Evolutionary conservation across 75 land plant genomes (phyloP), one percentile per base, ranked within the genome.

Genomic region (Gnetum montanum): DNA sequence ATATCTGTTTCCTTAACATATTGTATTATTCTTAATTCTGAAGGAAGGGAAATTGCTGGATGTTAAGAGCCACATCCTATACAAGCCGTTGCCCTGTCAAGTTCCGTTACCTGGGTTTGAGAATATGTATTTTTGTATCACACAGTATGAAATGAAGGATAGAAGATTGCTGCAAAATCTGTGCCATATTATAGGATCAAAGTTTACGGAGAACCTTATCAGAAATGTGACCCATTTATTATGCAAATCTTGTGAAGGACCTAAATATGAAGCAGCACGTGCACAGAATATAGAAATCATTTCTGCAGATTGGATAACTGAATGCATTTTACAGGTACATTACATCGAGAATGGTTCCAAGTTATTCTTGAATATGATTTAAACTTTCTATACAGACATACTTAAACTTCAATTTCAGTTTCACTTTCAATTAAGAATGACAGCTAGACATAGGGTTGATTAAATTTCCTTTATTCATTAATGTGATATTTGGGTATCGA

Each of bases 71-170:
- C 99, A 95, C 61, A 65, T 85, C 31, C 73, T 95, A 4, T 95
- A 82, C 70, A 70, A 81, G 23, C 99, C 99, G 28, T 62, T 95
- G 55, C 63, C 72, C n/a, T 95, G 99, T 70, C 67, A 56, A 18
- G 59, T 90, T 41, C 99, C 99, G 24, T 70, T 95, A 28, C 76
- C 81, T 64, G 88, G 85, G n/a, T 81, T 95, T 72, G 73, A 86
- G 48, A 55, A 49, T 6, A 65, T 69, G 31, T 62, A 76, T 27
- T 78, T 95, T 40, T 90, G 97, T 69, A 71, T 86, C 45, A 90
- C 99, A 4, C 96, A 86, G 62, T 90, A 95, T 69, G 84, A 76
- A 44, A 82, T 73, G 56, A 90, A 81, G 64, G 97, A 95, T 15
- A 74, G 81, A 59, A 27, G 54, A 31, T 66, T 95, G 36, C 46